Percentiles rank a stretch among this genome's conserved stretches.
phyloP scores from a whole-genome alignment of 2,329 filamentous ascomycete genomes.

The Fusarium anguioides region DNA sequence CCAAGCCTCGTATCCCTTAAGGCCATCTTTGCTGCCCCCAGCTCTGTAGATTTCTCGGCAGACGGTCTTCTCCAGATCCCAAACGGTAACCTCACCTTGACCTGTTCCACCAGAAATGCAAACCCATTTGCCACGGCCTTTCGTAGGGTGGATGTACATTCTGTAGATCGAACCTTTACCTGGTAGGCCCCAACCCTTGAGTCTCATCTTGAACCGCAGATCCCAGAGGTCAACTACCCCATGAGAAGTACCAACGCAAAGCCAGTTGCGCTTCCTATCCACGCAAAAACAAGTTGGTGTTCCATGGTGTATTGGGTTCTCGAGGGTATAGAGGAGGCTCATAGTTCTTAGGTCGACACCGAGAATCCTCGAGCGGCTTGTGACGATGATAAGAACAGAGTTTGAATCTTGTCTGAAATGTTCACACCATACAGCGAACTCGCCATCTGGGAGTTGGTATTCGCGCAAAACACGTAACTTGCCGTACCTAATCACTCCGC shows the following conservation, averaged over 20 bases:
- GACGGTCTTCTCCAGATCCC: slow-evolving; percentile 91
- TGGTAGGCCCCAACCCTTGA: slow-evolving; percentile 89
- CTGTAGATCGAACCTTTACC: slow-evolving; percentile 84
- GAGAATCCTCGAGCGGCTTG: slow-evolving; percentile 84
- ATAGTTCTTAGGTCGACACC: slow-evolving; percentile 90
- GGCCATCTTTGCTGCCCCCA: slow-evolving; percentile 68
- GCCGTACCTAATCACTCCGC: slow-evolving; percentile 75
- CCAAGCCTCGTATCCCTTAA: slow-evolving; percentile 81
- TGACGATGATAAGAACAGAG: slow-evolving; percentile 88
- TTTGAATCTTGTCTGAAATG: slow-evolving; percentile 86
- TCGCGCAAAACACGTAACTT: slow-evolving; percentile 81
- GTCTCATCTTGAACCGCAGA: slow-evolving; percentile 87
- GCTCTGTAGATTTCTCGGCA: slow-evolving; percentile 90
- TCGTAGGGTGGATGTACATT: slow-evolving; percentile 80
- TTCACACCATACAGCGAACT: slow-evolving; percentile 90
- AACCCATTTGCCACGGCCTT: slow-evolving; percentile 83
- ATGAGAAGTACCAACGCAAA: slow-evolving; percentile 90
- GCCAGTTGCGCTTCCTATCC: slow-evolving; percentile 87
- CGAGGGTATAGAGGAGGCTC: slow-evolving; percentile 80
- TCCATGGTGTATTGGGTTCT: slow-evolving; percentile 92
- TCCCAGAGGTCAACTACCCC: slow-evolving; percentile 96
- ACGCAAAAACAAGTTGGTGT: slow-evolving; percentile 92
- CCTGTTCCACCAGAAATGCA: slow-evolving; percentile 90
- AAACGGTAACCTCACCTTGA: slow-evolving; percentile 90
- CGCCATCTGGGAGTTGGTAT: slow-evolving; percentile 78